Evolutionary conservation across 1,139 yeast genomes (phyloP).

Genomic region (Protomyces lactucae-debilis): DNA sequence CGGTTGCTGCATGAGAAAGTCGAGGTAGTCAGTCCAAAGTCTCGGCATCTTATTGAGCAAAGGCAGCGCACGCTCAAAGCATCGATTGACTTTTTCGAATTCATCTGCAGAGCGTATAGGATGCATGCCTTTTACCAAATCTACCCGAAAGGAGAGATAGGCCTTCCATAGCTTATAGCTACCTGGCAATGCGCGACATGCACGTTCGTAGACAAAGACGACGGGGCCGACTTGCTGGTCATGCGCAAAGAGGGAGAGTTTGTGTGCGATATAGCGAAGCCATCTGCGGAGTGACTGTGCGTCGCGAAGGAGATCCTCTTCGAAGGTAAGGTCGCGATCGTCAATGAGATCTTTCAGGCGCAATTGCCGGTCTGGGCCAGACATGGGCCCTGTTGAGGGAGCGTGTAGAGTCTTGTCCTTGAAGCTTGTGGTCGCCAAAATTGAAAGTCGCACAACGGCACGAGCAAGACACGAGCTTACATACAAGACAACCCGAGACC

Average conservation of each 20-base stretch:
- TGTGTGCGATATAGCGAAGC: slow-evolving; percentile 51
- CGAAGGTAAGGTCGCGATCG: slow-evolving; percentile 45
- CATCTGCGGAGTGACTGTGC: slow-evolving; percentile 49
- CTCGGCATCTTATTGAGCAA: slow-evolving; percentile 47
- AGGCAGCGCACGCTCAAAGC: slow-evolving; percentile 51
- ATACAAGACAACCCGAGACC: no score
- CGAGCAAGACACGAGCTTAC: background rate
- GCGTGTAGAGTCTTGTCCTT: no score
- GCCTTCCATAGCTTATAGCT: slow-evolving; percentile 54
- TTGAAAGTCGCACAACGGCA: background rate
- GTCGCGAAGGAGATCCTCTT: slow-evolving; percentile 46
- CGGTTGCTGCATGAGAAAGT: slow-evolving; percentile 44
- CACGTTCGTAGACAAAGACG: slow-evolving; percentile 53
- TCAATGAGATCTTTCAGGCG: background rate
- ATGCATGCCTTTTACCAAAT: slow-evolving; percentile 38
- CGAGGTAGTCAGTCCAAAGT: slow-evolving; percentile 56
- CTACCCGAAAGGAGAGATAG: slow-evolving; percentile 48
- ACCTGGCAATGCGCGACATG: slow-evolving; percentile 48
- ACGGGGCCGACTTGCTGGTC: slow-evolving; percentile 37
- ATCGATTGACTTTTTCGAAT: slow-evolving; percentile 41
- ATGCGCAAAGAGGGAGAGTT: slow-evolving; percentile 31
- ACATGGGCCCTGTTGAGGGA: background rate
- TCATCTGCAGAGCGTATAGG: slow-evolving; percentile 40
- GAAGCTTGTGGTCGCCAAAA: background rate
- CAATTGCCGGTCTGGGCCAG: background rate